A percentile compares a stretch with the other conserved stretches of the same genome.
These are phyloP conservation scores for Hordeum pubiflorum DNA, from an alignment of 202 grass and related monocot species.

Conservation along the genomic window DNA sequence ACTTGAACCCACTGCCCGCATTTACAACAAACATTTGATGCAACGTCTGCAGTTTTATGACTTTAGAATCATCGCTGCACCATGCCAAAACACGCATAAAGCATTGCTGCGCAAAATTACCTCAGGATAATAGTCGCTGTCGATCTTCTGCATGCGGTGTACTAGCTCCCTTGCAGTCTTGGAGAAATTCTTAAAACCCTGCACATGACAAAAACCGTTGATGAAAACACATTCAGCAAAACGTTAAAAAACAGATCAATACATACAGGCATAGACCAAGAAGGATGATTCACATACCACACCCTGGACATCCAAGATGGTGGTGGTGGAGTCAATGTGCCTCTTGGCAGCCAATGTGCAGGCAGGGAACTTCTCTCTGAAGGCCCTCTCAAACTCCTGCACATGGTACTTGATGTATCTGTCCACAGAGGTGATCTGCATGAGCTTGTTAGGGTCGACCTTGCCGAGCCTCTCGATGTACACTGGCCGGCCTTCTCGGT, in stretches of 20 bases:
- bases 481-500: conserved; percentile 47
- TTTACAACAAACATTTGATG: conserved; percentile 98
- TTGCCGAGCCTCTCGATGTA: conserved; percentile 74
- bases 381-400: conserved; percentile 72
- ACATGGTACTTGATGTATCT: conserved; percentile 78
- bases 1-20: conserved; percentile 73
- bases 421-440: conserved; percentile 52
- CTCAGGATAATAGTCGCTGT: conserved; percentile 80
- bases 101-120: conserved; percentile 17
- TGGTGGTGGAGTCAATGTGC: conserved; percentile 59
- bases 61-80: background rate
- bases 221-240: background rate
- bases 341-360: conserved; percentile 72
- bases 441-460: conserved; percentile 65
- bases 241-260: background rate
- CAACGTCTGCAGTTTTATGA: conserved; percentile 51
- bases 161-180: conserved; percentile 63
- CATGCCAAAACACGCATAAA: background rate
- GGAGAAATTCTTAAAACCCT: conserved; percentile 82
- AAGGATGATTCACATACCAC: conserved; percentile 40
- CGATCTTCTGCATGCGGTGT: conserved; percentile 68
- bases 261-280: background rate
- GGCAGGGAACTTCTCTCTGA: conserved; percentile 64
- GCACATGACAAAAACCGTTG: background rate
- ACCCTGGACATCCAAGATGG: conserved; percentile 71